Evolutionary conservation across 208 protist genomes (phyloP).

Genomic region (Trypanosoma avium): DNA sequence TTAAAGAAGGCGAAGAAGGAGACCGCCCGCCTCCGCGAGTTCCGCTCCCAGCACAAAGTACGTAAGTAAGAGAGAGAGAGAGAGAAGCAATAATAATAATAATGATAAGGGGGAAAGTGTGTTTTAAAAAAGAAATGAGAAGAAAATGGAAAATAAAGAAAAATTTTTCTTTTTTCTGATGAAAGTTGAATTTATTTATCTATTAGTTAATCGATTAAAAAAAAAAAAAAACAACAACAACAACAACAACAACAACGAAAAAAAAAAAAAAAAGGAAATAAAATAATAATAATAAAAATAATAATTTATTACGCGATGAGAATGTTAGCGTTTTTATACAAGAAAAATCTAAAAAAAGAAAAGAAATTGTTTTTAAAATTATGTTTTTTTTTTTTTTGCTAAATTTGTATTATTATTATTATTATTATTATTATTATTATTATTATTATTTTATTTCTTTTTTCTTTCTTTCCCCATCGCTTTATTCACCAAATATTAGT

Average conservation of each 20-base stretch:
- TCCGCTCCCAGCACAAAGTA: conserved; percentile 88
- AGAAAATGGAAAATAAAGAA: not conserved
- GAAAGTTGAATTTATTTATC: no score
- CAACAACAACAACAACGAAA: no score
- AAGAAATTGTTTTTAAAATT: no score
- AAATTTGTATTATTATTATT: no score
- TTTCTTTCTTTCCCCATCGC: conserved; percentile 9
- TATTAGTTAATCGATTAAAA: no score
- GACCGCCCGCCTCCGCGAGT: conserved; percentile 81
- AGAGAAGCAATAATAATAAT: conserved; percentile 7
- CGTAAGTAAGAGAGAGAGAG: conserved; percentile 45
- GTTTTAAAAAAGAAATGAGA: not conserved
- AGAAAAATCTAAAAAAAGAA: no score
- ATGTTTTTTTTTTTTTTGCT: no score
- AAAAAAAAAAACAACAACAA: no score
- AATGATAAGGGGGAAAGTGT: not conserved
- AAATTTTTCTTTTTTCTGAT: conserved; percentile 1
- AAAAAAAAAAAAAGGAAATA: no score
- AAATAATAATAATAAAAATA: no score
- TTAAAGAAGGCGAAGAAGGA: conserved; percentile 94
- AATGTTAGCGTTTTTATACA: no score
- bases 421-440: conserved; percentile 13
- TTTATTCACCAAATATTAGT: conserved; percentile 8
- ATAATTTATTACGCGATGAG: no score
- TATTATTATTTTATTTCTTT: not conserved